Conservation (phyloP, 192 early-diverging fungal genomes). For the Umbelopsis sp. region DNA sequence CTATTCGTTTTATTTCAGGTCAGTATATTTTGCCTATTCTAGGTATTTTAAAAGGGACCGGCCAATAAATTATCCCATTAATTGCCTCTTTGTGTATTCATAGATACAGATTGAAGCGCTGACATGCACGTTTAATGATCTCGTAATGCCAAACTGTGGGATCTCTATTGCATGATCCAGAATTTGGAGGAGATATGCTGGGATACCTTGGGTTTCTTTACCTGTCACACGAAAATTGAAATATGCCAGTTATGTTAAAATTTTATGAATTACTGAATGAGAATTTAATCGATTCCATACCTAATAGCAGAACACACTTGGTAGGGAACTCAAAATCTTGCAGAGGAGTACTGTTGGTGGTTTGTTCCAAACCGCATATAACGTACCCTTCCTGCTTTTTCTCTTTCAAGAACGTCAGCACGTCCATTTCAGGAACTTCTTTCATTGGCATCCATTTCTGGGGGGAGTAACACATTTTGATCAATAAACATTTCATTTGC, state of each 20-base stretch:
- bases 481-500: too few species aligned
- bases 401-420: slow-evolving; percentile 43
- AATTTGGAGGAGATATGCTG: slow-evolving; percentile 51
- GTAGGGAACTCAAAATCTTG: slow-evolving; percentile 57
- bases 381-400: slow-evolving; percentile 56
- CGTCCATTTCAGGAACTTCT: slow-evolving; percentile 44
- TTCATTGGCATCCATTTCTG: slow-evolving; percentile 63
- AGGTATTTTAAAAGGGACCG: slow-evolving; percentile 4
- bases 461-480: not conserved
- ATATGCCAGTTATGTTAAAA: not conserved
- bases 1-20: not conserved
- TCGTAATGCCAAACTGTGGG: slow-evolving; percentile 61
- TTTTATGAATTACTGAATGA: slow-evolving; percentile 2
- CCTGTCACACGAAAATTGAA: slow-evolving; percentile 21
- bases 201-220: slow-evolving; percentile 59
- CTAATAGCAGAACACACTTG: slow-evolving; percentile 54
- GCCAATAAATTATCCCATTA: slow-evolving; percentile 5
- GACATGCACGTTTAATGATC: slow-evolving; percentile 65
- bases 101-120: slow-evolving; percentile 58
- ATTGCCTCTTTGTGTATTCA: slow-evolving; percentile 51
- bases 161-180: slow-evolving; percentile 62
- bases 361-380: slow-evolving; percentile 62
- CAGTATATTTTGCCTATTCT: slow-evolving; percentile 4
- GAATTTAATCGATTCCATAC: slow-evolving; percentile 19
- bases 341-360: slow-evolving; percentile 53